Evolutionary conservation across 306 rosid genomes (phyloP), one percentile per base, ranked within the genome.

Genomic region (Begonia peltatifolia): DNA sequence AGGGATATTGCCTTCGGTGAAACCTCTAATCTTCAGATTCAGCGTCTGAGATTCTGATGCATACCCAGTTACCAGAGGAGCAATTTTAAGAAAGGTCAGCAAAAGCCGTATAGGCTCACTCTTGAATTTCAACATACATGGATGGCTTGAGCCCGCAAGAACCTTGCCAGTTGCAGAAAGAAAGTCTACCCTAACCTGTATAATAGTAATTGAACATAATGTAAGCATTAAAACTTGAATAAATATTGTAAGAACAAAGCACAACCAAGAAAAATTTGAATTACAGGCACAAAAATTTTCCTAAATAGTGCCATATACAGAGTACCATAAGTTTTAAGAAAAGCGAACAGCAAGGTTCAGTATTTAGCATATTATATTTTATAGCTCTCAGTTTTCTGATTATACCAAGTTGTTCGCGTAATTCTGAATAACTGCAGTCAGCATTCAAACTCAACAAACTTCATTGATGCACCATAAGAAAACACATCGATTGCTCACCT

Each of bases 51-150:
- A 57, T 68, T 89, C 87, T 0, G 93, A 70, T 55, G 44, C 11
- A 48, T 77, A 84, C 57, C 97, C 95, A 16, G 81, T 63, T 18
- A 82, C 38, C 42, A 84, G 81, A 47, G 95, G 93, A 53, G 63
- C 84, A 58, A 74, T 66, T 73, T 80, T 79, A 49, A 89, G 73
- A 68, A 77, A 55, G 18, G 84, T 84, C 69, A 47, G 57, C 13
- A 88, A 10, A 47, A 79, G 63, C 60, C 84, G 88, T 50, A 88
- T 73, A 48, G 88, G 84, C 74, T 78, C 84, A 14, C 96, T 88
- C 71, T 57, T 77, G 70, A 77, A 88, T 15, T 58, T 66, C 71
- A 88, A 69, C 86, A 88, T 84, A 71, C 77, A 81, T 46, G 94
- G 93, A 55, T 71, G 82, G 59, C 88, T 77, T 54, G 60, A 77